A percentile compares a stretch with the other conserved stretches of the same genome.
Conservation (phyloP, 768 basidiomycete species). For the Arthromyces matolae region DNA sequence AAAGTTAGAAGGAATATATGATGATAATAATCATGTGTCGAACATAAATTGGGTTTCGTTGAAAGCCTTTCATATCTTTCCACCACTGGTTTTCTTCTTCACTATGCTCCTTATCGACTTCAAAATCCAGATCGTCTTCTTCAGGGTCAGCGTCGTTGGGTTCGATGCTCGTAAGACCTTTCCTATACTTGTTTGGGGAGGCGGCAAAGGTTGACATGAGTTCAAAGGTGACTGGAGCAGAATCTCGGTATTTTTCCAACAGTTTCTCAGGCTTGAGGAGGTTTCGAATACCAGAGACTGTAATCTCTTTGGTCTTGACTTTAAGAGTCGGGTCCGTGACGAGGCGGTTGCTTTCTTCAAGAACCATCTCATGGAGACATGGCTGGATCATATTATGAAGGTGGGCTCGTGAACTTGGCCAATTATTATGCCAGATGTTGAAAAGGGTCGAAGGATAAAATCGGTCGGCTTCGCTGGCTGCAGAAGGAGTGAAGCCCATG, state of each 20-base stretch:
- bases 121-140: conserved; percentile 19
- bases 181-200: conserved; percentile 15
- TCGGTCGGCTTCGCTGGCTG: too few relatives aligned
- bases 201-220: conserved; percentile 13
- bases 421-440: too few relatives aligned
- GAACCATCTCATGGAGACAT: too few relatives aligned
- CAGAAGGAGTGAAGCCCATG: too few relatives aligned
- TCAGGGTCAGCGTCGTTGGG: conserved; percentile 6
- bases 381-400: too few relatives aligned
- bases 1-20: conserved; percentile 2
- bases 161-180: conserved; percentile 1
- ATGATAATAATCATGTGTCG: conserved; percentile 4
- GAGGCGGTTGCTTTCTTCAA: too few relatives aligned
- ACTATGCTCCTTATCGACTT: conserved; percentile 3
- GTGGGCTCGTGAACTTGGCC: too few relatives aligned
- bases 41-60: conserved; percentile 21
- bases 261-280: too few relatives aligned
- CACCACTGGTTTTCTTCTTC: conserved; percentile 6
- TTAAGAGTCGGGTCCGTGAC: too few relatives aligned
- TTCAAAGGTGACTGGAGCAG: conserved; percentile 15
- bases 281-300: too few relatives aligned
- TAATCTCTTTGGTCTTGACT: too few relatives aligned
- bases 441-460: too few relatives aligned
- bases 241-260: conserved; percentile 1
- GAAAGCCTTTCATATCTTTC: conserved; percentile 16